Conservation (phyloP, 129 eudicot species). For the Artemisia argyi region DNA sequence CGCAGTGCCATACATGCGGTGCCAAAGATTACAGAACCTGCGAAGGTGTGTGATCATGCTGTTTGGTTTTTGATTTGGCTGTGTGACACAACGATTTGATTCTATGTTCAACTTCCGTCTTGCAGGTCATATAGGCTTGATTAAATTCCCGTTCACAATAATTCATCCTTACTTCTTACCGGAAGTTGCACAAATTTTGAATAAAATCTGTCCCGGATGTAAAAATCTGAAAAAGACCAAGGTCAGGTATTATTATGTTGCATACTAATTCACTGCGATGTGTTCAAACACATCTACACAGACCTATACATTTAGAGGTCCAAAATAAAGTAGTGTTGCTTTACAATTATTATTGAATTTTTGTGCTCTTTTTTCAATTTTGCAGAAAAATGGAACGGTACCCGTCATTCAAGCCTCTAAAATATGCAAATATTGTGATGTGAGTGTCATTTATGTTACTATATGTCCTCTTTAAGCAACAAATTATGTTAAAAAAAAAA, state of each 20-base stretch:
- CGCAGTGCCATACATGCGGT: slow-evolving; percentile 82
- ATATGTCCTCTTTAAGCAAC: slow-evolving; percentile 2
- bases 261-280: slow-evolving; percentile 1
- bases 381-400: slow-evolving; percentile 41
- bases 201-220: slow-evolving; percentile 88
- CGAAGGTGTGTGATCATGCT: slow-evolving; percentile 54
- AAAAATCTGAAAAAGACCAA: slow-evolving; percentile 55
- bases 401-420: slow-evolving; percentile 25
- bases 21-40: slow-evolving; percentile 59
- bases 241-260: slow-evolving; percentile 65
- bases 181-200: slow-evolving; percentile 70
- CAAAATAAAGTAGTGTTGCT: too few species aligned
- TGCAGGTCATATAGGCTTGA: slow-evolving; percentile 87
- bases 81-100: slow-evolving; percentile 8
- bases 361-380: slow-evolving; percentile 22
- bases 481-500: not conserved
- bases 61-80: slow-evolving; percentile 5
- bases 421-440: slow-evolving; percentile 77
- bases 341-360: slow-evolving; percentile 1
- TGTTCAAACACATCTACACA: not conserved
- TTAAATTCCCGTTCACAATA: slow-evolving; percentile 67
- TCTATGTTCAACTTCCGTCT: not conserved
- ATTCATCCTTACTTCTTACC: slow-evolving; percentile 76
- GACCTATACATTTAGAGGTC: too few species aligned
- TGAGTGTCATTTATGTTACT: slow-evolving; percentile 43